A percentile compares a stretch with the other conserved stretches of the same genome.
phyloP scores from a whole-genome alignment of 2,329 filamentous ascomycete species.

The Biscogniauxia marginata region DNA sequence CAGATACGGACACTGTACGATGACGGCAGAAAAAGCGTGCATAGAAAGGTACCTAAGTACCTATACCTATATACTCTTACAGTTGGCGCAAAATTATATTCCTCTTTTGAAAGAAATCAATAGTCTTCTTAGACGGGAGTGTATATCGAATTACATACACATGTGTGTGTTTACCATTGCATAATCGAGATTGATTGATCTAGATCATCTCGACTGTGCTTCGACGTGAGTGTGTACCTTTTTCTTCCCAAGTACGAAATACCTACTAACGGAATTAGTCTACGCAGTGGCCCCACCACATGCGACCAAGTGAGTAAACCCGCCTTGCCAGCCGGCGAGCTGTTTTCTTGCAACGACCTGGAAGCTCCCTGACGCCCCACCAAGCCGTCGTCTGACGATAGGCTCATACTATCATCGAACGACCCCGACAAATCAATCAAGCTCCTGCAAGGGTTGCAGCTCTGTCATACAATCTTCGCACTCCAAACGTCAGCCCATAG shows the following conservation, averaged over 20 bases:
- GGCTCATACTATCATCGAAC: conserved; percentile 13
- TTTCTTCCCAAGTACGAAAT: not conserved
- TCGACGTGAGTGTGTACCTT: no score
- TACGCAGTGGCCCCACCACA: not conserved
- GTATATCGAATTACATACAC: no score
- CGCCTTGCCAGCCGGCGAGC: not conserved
- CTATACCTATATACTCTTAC: no score
- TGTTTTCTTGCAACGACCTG: not conserved
- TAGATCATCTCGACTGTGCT: no score
- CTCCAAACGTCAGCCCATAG: conserved; percentile 9
- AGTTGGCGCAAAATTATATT: no score
- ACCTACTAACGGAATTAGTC: not conserved
- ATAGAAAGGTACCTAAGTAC: not conserved
- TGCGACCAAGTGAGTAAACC: not conserved
- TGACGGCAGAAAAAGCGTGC: no score
- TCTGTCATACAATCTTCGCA: conserved; percentile 13
- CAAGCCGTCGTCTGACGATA: conserved; percentile 18
- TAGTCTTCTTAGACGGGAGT: no score
- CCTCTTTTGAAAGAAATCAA: no score
- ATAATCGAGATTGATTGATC: no score
- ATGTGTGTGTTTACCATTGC: no score
- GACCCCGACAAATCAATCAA: conserved; percentile 13
- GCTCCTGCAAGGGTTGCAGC: conserved; percentile 19
- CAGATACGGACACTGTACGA: not conserved
- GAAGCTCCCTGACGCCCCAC: not conserved